These are phyloP conservation scores for Calocybe gangraenosa DNA, from an alignment of 768 basidiomycete species.

Conservation along the genomic window DNA sequence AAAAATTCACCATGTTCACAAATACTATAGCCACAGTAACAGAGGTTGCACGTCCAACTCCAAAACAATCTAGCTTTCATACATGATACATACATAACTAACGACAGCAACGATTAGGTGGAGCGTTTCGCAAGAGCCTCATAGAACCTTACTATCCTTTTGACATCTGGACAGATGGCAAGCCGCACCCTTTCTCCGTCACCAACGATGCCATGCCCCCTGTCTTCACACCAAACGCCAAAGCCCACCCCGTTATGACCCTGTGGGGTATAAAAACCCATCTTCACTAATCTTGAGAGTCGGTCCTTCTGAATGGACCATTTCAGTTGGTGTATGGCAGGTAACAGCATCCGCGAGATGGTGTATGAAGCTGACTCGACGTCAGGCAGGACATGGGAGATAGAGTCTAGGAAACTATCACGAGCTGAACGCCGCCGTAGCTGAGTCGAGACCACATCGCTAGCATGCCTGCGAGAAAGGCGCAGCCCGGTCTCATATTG, in stretches of 20 bases:
- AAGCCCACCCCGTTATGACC: slow-evolving; percentile 30
- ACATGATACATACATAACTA: too few species aligned
- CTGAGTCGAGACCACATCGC: slow-evolving; percentile 47
- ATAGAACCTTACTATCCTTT: slow-evolving; percentile 55
- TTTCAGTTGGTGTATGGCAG: slow-evolving; percentile 62
- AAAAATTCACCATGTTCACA: too few species aligned
- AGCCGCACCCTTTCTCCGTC: slow-evolving; percentile 66
- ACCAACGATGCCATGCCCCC: slow-evolving; percentile 43
- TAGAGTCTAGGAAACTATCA: slow-evolving; percentile 32
- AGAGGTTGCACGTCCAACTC: too few species aligned
- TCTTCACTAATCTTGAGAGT: slow-evolving; percentile 54
- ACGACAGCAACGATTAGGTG: too few species aligned
- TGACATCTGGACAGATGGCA: slow-evolving; percentile 63
- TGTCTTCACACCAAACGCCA: slow-evolving; percentile 54
- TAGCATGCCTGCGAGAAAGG: slow-evolving; percentile 51
- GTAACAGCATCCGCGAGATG: slow-evolving; percentile 59
- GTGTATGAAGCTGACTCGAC: slow-evolving; percentile 53
- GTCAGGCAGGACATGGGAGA: slow-evolving; percentile 59
- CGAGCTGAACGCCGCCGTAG: slow-evolving; percentile 44
- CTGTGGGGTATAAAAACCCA: slow-evolving; percentile 26
- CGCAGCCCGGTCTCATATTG: slow-evolving; percentile 61
- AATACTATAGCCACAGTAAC: too few species aligned
- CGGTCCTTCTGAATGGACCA: slow-evolving; percentile 66
- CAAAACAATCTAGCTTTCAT: too few species aligned
- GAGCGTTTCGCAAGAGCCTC: slow-evolving; percentile 32